Conservation (phyloP, 2,329 filamentous ascomycete genomes). For the Xylaria sp. region DNA sequence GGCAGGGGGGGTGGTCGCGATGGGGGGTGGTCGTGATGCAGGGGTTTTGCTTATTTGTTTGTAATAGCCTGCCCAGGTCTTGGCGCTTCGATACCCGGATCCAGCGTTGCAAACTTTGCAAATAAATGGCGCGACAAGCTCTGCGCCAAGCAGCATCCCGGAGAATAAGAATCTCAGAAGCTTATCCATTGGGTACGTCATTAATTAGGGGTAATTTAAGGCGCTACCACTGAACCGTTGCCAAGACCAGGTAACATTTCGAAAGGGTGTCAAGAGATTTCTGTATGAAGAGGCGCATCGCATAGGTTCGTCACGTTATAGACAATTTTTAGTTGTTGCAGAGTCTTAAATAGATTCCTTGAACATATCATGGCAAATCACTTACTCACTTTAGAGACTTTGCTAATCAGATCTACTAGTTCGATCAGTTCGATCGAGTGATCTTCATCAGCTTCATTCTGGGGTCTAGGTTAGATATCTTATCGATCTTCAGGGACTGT, state of each 20-base stretch:
- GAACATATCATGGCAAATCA: constrained; percentile 7
- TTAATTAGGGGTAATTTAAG: background rate
- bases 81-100: background rate
- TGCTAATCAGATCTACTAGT: constrained; percentile 17
- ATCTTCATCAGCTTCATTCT: constrained; percentile 20
- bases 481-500: constrained; percentile 17
- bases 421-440: constrained; percentile 1
- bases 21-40: too few species aligned
- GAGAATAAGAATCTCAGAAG: background rate
- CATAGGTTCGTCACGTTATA: background rate
- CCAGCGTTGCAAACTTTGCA: background rate
- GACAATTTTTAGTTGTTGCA: background rate
- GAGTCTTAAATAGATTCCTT: background rate
- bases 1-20: too few species aligned
- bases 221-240: background rate
- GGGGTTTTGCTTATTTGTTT: too few species aligned
- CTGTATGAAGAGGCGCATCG: background rate
- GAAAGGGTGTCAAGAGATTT: background rate
- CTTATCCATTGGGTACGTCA: constrained; percentile 1
- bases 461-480: background rate
- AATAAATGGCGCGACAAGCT: background rate
- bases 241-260: constrained; percentile 2
- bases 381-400: constrained; percentile 3
- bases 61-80: background rate
- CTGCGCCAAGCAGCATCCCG: background rate